Evolutionary conservation across 805 yeast species (phyloP).

Genomic region (Wickerhamomyces bovis): DNA sequence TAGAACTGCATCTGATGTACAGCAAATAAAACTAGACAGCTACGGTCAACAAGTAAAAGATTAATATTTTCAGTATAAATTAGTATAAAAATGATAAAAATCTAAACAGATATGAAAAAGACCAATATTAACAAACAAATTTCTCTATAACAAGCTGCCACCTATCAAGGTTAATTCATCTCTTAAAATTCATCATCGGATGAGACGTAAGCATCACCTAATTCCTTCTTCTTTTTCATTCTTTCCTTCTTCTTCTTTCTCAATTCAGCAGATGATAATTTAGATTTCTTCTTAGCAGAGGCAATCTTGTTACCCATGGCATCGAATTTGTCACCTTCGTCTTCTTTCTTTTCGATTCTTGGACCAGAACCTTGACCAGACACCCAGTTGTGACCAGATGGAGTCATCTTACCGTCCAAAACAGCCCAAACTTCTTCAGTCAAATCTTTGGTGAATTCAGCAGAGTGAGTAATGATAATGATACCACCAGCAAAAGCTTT

Average conservation of each 20-base stretch:
- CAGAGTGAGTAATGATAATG: slow-evolving; percentile 99
- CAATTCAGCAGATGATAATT: slow-evolving; percentile 97
- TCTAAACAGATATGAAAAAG: background rate
- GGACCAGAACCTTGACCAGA: slow-evolving; percentile 99
- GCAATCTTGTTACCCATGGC: slow-evolving; percentile 99
- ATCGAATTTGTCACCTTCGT: slow-evolving; percentile 97
- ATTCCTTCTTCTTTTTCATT: slow-evolving; percentile 99
- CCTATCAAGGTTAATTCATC: background rate
- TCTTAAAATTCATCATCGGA: slow-evolving; percentile 83
- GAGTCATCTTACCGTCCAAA: slow-evolving; percentile 95
- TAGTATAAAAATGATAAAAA: background rate
- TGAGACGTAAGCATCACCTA: slow-evolving; percentile 98
- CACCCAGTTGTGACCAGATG: slow-evolving; percentile 99
- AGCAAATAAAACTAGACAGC: no score
- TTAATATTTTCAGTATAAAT: background rate
- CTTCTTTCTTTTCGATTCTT: slow-evolving; percentile 94
- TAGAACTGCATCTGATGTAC: no score
- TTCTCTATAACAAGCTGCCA: background rate
- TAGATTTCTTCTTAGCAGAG: slow-evolving; percentile 91
- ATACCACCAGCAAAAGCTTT: slow-evolving; percentile 99
- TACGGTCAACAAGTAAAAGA: background rate
- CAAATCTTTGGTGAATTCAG: slow-evolving; percentile 98
- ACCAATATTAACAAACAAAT: background rate
- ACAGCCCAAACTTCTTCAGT: slow-evolving; percentile 99
- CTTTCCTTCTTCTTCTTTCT: slow-evolving; percentile 99